Base-by-base conservation (phyloP, 495 filamentous ascomycete genomes). In the Pseudotulostoma volvatum region DNA sequence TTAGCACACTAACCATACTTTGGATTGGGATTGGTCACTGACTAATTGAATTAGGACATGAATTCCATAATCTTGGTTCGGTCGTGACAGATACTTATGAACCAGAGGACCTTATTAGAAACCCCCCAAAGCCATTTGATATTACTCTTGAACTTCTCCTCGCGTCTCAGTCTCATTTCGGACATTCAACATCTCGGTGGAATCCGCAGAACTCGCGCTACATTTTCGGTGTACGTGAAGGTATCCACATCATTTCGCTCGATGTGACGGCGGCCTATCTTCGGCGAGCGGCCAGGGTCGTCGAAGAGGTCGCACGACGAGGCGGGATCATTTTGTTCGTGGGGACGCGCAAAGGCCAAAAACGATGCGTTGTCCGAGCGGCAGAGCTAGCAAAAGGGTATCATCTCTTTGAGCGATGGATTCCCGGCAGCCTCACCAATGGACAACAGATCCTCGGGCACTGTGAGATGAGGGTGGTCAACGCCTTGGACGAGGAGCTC, bases 321-420 rank as follows among this genome's bases (percentile, higher is more conserved):
- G 90, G 81, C 15, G 90, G 90, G 0, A 53, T 92, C 31, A 79
- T 95, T 34, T 71, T 97, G 16, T 96, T 96, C 52, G 88, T 85
- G 1, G 90, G 90, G 23, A 94, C 79, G 0, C 71, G 90, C 8
- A 60, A 64, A 21, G 86, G 83, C 9, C 87, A 94, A 44, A 79
- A 77, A 48, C 60, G 73, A 21, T 61, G 70, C 33, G 84, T 96
- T 1, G 83, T 93, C 19, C 69, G 73, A 19, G 86, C 87, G 1
- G 87, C 90, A 2, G 56, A 79, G 55, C 57, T 92, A 34, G 76
- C 86, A 0, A 64, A 68, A 34, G 84, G 73, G 0, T 96, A 80
- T 51, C 87, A 96, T 61, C 59, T 96, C 14, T 99, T 94, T 52
- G 81, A 87, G 50, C 76, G 84, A 46, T 99, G 90, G 90, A 85